These are phyloP conservation scores for Syzygium aqueum DNA, from an alignment of 345 rosid genomes.

Conservation along the genomic window DNA sequence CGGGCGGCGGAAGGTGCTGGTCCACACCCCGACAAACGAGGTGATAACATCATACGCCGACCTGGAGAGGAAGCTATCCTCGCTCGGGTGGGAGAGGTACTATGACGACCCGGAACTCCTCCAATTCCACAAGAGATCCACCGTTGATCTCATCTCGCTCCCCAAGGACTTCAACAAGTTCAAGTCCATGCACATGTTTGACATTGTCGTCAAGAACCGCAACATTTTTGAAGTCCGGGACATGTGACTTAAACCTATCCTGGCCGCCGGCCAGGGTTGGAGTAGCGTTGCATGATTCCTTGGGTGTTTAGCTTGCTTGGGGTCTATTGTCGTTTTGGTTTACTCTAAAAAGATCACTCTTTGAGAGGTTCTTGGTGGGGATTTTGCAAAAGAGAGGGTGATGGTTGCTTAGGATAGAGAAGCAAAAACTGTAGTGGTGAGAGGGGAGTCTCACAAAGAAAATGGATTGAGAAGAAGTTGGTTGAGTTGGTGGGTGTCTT, in stretches of 20 bases:
- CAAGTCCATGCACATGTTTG: conserved; percentile 77
- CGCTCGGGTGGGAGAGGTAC: conserved; percentile 84
- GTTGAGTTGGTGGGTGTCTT: background rate
- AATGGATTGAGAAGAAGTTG: background rate
- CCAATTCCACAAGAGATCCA: conserved; percentile 68
- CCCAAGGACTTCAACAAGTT: conserved; percentile 65
- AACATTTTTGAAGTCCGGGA: conserved; percentile 71
- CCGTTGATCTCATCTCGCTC: conserved; percentile 68
- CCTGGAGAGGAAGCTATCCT: conserved; percentile 45
- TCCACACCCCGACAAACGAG: conserved; percentile 53
- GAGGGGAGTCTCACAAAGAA: background rate
- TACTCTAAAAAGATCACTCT: background rate
- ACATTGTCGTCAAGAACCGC: conserved; percentile 78
- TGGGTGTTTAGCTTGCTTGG: background rate
- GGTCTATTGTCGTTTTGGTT: background rate
- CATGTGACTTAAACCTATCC: conserved; percentile 10
- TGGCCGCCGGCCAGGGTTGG: background rate
- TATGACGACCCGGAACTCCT: conserved; percentile 52
- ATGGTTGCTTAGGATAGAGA: background rate
- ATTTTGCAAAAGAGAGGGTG: background rate
- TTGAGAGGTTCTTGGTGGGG: background rate
- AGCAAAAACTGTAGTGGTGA: background rate
- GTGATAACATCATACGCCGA: conserved; percentile 50
- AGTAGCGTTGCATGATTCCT: background rate
- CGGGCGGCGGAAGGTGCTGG: conserved; percentile 13